phyloP scores from a whole-genome alignment of 768 basidiomycete species.

The Suillus variegatus region DNA sequence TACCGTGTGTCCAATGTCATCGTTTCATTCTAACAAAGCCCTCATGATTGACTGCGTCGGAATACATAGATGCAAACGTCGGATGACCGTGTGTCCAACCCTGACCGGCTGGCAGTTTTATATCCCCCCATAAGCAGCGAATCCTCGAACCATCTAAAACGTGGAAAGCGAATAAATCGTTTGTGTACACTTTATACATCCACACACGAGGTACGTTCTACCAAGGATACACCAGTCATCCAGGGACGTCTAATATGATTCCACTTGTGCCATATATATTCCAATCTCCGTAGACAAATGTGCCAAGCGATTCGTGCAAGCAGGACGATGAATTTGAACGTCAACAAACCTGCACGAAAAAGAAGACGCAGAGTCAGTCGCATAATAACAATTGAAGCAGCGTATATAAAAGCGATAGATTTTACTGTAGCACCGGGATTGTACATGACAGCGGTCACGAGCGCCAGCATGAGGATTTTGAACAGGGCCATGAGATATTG shows the following conservation, averaged over 20 bases:
- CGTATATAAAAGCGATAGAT: neutral
- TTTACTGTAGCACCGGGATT: conserved; percentile 13
- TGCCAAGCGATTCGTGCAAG: neutral
- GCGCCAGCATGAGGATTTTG: conserved; percentile 16
- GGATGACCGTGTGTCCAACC: neutral
- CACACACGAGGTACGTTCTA: neutral
- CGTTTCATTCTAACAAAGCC: neutral
- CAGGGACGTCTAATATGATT: neutral
- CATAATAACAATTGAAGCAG: neutral
- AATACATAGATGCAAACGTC: neutral
- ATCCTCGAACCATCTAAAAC: neutral
- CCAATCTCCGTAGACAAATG: neutral
- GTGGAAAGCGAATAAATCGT: neutral
- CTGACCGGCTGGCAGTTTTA: neutral
- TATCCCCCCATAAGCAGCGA: neutral
- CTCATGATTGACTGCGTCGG: neutral
- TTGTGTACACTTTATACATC: neutral
- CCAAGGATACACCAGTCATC: neutral
- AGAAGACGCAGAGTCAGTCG: neutral
- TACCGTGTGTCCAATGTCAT: neutral
- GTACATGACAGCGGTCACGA: conserved; percentile 14
- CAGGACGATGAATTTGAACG: conserved; percentile 1
- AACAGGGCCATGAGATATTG: conserved; percentile 6
- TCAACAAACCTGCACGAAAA: neutral
- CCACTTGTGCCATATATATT: neutral